Evolutionary conservation across 306 rosid genomes (phyloP).

Genomic region (Rosa rugosa): DNA sequence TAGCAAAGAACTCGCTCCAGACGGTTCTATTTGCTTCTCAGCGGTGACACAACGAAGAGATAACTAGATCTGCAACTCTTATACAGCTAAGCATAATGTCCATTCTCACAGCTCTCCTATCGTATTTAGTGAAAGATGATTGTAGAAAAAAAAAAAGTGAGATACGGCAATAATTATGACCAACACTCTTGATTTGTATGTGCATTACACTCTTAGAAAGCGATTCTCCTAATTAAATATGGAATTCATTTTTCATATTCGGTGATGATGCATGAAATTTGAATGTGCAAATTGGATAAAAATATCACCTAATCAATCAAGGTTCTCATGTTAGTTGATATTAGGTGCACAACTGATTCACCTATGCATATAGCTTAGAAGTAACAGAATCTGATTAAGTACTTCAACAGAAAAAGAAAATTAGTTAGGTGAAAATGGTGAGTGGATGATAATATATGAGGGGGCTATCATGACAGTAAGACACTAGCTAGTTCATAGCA

Average conservation of each 20-base stretch:
- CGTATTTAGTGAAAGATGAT: background rate
- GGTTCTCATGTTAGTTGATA: background rate
- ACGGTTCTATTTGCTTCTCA: too few species aligned
- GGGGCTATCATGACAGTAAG: background rate
- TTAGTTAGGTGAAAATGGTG: slow-evolving; percentile 2
- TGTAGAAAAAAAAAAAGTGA: background rate
- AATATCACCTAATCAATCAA: background rate
- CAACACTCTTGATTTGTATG: background rate
- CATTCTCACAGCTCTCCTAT: too few species aligned
- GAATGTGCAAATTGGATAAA: background rate
- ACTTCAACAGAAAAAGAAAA: background rate
- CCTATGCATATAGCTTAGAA: background rate
- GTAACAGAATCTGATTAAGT: background rate
- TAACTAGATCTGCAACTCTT: too few species aligned
- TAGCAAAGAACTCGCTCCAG: too few species aligned
- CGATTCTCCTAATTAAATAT: background rate
- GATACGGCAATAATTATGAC: background rate
- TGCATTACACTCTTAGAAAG: background rate
- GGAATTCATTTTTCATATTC: background rate
- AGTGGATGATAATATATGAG: background rate
- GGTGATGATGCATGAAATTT: background rate
- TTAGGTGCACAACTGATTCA: background rate
- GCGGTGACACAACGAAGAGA: too few species aligned
- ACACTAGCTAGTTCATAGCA: background rate
- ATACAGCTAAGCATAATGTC: too few species aligned